phyloP scores from a whole-genome alignment of 371 early-diverging fungal species.

The Syncephalis fuscata region DNA sequence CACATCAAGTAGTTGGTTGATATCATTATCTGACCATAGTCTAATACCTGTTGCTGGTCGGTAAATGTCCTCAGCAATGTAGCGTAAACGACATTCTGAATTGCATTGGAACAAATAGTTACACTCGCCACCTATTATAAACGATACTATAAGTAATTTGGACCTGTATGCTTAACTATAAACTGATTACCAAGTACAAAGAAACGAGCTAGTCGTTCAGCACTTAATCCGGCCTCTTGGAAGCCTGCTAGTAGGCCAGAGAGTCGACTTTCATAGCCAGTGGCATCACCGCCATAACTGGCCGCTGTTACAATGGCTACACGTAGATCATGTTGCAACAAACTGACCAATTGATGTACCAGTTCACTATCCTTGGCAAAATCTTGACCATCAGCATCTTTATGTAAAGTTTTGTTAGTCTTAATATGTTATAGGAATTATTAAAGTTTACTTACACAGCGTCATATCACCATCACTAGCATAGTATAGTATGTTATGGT shows the following conservation, averaged over 20 bases:
- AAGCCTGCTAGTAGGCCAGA: slow-evolving; percentile 50
- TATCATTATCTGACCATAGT: slow-evolving; percentile 26
- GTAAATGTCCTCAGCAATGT: slow-evolving; percentile 31
- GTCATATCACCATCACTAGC: slow-evolving; percentile 75
- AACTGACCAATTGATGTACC: slow-evolving; percentile 29
- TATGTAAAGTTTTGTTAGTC: neutral
- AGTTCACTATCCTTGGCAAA: slow-evolving; percentile 45
- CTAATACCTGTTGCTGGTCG: slow-evolving; percentile 17
- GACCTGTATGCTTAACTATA: too few relatives aligned
- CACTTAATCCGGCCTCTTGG: slow-evolving; percentile 18
- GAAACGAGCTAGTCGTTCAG: slow-evolving; percentile 30
- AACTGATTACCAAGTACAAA: slow-evolving; percentile 38
- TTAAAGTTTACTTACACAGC: slow-evolving; percentile 18
- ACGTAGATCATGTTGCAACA: slow-evolving; percentile 32
- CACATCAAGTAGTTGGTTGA: slow-evolving; percentile 42
- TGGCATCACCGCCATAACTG: slow-evolving; percentile 49
- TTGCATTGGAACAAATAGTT: slow-evolving; percentile 60
- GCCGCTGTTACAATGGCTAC: slow-evolving; percentile 81
- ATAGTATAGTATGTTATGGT: neutral
- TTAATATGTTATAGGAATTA: neutral
- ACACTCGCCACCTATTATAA: slow-evolving; percentile 38
- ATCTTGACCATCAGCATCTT: slow-evolving; percentile 59
- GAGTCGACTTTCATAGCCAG: slow-evolving; percentile 49
- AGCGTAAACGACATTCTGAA: slow-evolving; percentile 29
- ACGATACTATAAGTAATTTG: neutral